phyloP scores from a whole-genome alignment of 768 basidiomycete species.

The Calocybe cyanea region DNA sequence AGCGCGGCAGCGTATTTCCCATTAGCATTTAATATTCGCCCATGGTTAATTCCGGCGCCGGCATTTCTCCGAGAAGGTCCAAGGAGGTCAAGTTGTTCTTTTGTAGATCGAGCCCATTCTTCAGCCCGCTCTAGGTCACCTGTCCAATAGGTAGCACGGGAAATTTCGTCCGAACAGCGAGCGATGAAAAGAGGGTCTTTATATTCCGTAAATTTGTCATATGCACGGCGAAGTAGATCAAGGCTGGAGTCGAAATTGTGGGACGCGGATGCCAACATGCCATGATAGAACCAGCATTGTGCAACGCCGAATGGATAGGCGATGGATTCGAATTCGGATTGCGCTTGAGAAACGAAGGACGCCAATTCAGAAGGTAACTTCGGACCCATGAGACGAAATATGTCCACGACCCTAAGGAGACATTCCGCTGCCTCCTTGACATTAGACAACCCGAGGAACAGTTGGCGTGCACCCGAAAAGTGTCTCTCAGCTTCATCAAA shows the following conservation, averaged over 20 bases:
- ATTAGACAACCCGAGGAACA: too few relatives aligned
- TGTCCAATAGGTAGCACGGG: not conserved
- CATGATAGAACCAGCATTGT: too few relatives aligned
- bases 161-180: not conserved
- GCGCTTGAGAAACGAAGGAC: not conserved
- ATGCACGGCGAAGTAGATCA: too few relatives aligned
- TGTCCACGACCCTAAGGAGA: too few relatives aligned
- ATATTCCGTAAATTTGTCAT: too few relatives aligned
- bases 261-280: too few relatives aligned
- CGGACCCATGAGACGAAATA: too few relatives aligned
- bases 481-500: too few relatives aligned
- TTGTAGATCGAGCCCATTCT: not conserved
- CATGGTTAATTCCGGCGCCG: not conserved
- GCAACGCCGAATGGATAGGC: not conserved
- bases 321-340: not conserved
- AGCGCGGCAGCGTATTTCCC: conserved; percentile 1
- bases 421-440: too few relatives aligned
- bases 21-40: not conserved
- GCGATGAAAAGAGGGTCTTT: not conserved
- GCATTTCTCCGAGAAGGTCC: not conserved
- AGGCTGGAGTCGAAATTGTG: too few relatives aligned
- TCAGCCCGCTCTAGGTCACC: conserved; percentile 1
- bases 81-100: not conserved
- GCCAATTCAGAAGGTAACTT: not conserved
- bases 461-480: too few relatives aligned